These are phyloP conservation scores for Hordeum marinum DNA, from an alignment of 176 grass and related monocot species.

Conservation along the genomic window DNA sequence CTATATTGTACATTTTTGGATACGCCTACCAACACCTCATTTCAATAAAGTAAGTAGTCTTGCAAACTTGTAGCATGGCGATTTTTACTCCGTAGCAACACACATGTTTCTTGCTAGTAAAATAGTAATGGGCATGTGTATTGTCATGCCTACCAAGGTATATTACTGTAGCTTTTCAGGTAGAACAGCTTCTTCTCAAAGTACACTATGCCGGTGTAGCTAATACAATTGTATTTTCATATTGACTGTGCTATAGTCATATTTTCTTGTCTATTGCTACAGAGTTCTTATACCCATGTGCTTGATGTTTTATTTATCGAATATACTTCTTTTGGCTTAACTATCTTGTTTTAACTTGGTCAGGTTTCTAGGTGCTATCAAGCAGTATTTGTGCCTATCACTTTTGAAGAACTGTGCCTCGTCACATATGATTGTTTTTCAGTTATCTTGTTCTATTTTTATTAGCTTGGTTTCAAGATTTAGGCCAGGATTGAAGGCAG, in stretches of 20 bases:
- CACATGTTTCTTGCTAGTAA: background rate
- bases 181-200: conserved; percentile 15
- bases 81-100: background rate
- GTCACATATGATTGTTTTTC: conserved; percentile 97
- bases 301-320: conserved; percentile 20
- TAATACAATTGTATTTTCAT: conserved; percentile 10
- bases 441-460: conserved; percentile 99
- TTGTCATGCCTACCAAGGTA: background rate
- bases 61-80: background rate
- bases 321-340: conserved; percentile 29
- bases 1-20: background rate
- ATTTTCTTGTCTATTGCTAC: background rate
- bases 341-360: conserved; percentile 29
- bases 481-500: conserved; percentile 96
- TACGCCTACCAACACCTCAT: background rate
- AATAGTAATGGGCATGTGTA: background rate
- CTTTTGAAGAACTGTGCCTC: conserved; percentile 98
- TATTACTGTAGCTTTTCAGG: conserved; percentile 1
- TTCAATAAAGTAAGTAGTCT: background rate
- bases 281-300: background rate
- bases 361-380: conserved; percentile 99
- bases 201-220: background rate
- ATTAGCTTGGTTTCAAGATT: conserved; percentile 98
- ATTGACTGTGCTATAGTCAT: background rate
- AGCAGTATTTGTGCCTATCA: conserved; percentile 94